Base-by-base conservation (phyloP, 306 rosid genomes). In the Chamaecrista fasciculata region DNA sequence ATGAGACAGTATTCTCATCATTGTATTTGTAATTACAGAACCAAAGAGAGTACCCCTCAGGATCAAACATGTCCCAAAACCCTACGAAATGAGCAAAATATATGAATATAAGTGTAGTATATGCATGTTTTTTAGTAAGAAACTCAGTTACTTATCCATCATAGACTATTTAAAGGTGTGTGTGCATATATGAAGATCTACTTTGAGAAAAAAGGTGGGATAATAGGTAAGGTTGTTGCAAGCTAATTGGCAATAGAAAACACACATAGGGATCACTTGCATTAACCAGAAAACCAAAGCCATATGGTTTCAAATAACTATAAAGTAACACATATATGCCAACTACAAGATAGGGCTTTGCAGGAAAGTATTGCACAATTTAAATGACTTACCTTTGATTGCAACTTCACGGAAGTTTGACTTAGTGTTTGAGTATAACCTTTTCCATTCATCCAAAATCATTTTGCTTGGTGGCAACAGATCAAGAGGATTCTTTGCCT, bases 331-430 rank as follows among this genome's bases (percentile, higher is more conserved):
- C 15, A 16, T 25, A 3, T 43, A 6, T 23, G 12, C 52, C 24
- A 36, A 10, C 10, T 18, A 36, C 1, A 62, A 23, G 50, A 23
- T n/a, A 26, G 25, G 2, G 25, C 46, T 34, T 12, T 40, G 68
- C 12, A 40, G 23, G 20, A 2, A 8, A 25, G 4, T 36, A 37
- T 62, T 3, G 44, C 23, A 43, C 15, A 63, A 24, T 20, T 34
- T 19, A 20, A 50, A 49, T 7, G 11, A 51, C 5, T 58, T 79
- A 82, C 93, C 90, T 76, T 84, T 87, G 57, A 87, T 78, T 12
- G 92, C 92, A 73, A 87, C 92, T 80, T 87, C 92, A 9, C 87
- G 85, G 81, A 87, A 87, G 78, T 87, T 87, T 48, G 81, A 78
- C 76, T 87, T 87, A 0, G 89, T 84, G 84, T 87, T 87, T 0